Percentiles rank a stretch among this genome's conserved stretches.
Conservation (phyloP, 2,329 filamentous ascomycete species). For the Coniosporium tulheliwenetii region DNA sequence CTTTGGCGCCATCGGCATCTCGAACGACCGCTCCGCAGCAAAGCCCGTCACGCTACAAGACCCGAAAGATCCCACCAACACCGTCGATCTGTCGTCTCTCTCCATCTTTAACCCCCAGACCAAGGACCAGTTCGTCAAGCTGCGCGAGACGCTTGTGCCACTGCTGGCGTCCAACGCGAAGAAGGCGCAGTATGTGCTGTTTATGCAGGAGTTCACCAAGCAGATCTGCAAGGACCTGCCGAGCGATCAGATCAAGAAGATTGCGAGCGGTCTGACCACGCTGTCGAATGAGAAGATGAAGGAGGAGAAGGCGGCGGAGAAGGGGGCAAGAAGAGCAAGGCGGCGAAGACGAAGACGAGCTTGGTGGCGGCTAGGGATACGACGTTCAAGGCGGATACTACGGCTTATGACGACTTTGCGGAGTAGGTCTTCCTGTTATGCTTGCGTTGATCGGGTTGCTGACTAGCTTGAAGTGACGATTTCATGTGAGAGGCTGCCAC, state of each 20-base stretch:
- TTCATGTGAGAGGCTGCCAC: conserved; percentile 44
- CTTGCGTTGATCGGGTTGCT: conserved; percentile 3
- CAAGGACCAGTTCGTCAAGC: conserved; percentile 68
- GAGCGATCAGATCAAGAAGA: conserved; percentile 93
- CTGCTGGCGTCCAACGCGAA: conserved; percentile 60
- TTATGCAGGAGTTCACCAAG: conserved; percentile 83
- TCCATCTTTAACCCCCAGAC: conserved; percentile 79
- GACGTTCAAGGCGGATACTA: conserved; percentile 48
- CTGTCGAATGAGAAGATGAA: conserved; percentile 96
- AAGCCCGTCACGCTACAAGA: conserved; percentile 56
- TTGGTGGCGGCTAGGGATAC: conserved; percentile 51
- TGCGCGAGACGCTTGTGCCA: conserved; percentile 66
- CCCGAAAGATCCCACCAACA: conserved; percentile 55
- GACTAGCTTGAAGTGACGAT: conserved; percentile 39
- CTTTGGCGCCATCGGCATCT: conserved; percentile 61
- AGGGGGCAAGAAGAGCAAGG: conserved; percentile 94
- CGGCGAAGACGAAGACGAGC: conserved; percentile 83
- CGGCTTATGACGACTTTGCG: conserved; percentile 69
- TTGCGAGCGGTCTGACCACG: conserved; percentile 73
- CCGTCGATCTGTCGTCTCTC: conserved; percentile 66
- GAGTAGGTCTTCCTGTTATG: conserved; percentile 45
- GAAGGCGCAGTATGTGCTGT: conserved; percentile 81
- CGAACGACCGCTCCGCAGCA: conserved; percentile 52
- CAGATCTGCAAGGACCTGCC: conserved; percentile 73
- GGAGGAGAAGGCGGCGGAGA: conserved; percentile 89